Percentiles rank a stretch among this genome's conserved stretches.
Conservation (phyloP, 2,329 filamentous ascomycete genomes). For the Exserohilum rostratum region DNA sequence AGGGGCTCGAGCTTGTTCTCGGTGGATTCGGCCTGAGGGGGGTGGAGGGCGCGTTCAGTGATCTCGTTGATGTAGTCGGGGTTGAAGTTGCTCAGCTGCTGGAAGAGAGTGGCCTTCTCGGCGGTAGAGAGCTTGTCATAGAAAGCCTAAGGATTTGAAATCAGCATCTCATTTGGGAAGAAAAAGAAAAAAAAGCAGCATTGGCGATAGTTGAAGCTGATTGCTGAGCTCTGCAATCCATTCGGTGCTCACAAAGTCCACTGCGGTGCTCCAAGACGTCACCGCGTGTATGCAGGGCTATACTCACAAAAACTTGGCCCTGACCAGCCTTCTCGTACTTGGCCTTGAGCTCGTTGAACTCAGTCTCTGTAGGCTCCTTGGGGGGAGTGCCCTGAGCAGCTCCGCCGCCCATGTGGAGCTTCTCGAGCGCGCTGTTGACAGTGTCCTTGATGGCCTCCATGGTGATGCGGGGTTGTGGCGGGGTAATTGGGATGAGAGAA, state of each 20-base stretch:
- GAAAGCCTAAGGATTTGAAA: slow-evolving; percentile 58
- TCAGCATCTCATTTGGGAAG: neutral
- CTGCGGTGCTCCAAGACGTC: slow-evolving; percentile 3
- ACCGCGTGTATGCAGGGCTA: neutral
- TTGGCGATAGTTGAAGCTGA: neutral
- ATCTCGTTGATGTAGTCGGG: slow-evolving; percentile 87
- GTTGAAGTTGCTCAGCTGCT: slow-evolving; percentile 82
- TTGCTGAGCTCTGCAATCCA: neutral
- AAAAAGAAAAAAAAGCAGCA: neutral
- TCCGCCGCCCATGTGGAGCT: slow-evolving; percentile 48
- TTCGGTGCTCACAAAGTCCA: slow-evolving; percentile 1
- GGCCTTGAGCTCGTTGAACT: slow-evolving; percentile 70
- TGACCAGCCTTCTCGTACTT: slow-evolving; percentile 78
- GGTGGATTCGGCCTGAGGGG: slow-evolving; percentile 65
- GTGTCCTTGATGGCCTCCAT: slow-evolving; percentile 52
- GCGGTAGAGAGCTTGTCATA: slow-evolving; percentile 76
- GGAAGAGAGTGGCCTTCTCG: slow-evolving; percentile 79
- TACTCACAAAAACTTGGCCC: slow-evolving; percentile 72
- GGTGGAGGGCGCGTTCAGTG: slow-evolving; percentile 79
- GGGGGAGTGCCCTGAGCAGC: slow-evolving; percentile 44
- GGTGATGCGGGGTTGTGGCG: slow-evolving; percentile 27
- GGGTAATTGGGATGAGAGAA: slow-evolving; percentile 11
- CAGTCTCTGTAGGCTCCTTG: slow-evolving; percentile 66
- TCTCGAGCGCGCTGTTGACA: slow-evolving; percentile 51
- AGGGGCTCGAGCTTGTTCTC: slow-evolving; percentile 76